Evolutionary conservation across 176 grass and related monocot species (phyloP), one percentile per base, ranked within the genome.

Genomic region (Oryza glumipatula): DNA sequence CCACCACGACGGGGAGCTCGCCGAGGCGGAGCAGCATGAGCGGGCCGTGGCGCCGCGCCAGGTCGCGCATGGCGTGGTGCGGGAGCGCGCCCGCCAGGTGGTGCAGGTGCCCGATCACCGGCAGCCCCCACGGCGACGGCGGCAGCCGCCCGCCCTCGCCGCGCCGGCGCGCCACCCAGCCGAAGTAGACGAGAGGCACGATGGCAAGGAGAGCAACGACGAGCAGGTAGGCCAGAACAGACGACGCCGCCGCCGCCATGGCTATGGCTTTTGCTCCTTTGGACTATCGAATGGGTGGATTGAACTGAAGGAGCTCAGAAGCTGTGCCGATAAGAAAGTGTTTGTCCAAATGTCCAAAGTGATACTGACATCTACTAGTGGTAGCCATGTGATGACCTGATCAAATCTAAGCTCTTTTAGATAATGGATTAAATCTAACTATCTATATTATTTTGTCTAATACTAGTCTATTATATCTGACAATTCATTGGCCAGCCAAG

Each of bases 21-120:
- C 88, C 85, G 22, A 94, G 85, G 12, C 75, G 69, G 80, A 94
- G 85, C 72, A 74, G 71, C 38, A 89, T 22, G 24, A 91, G 28
- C 23, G 83, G 83, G 54, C 86, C 80, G 6, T 76, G 89, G 4
- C 39, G 65, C 52, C 70, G 14, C 32, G 87, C 82, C 21, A 89
- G 69, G 45, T 80, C 71, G 2, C 35, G 71, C 72, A 92, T 79
- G 44, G 82, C 48, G 32, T 56, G 86, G 43, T 88, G 90, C 60
- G 83, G 90, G 17, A 82, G 71, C 41, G 73, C 65, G 9, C 82
- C 15, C 2, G 21, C 24, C 26, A 93, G 80, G 68, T 84, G 85
- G 76, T 86, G 84, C 2, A 93, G 38, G 38, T 86, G 79, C 70
- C 91, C 84, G 74, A 93, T 45, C 68, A 92, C 56, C 17, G 87